Evolutionary conservation across 139 green algal genomes (phyloP).

Genomic region (Chlamydomonas schloesseri): DNA sequence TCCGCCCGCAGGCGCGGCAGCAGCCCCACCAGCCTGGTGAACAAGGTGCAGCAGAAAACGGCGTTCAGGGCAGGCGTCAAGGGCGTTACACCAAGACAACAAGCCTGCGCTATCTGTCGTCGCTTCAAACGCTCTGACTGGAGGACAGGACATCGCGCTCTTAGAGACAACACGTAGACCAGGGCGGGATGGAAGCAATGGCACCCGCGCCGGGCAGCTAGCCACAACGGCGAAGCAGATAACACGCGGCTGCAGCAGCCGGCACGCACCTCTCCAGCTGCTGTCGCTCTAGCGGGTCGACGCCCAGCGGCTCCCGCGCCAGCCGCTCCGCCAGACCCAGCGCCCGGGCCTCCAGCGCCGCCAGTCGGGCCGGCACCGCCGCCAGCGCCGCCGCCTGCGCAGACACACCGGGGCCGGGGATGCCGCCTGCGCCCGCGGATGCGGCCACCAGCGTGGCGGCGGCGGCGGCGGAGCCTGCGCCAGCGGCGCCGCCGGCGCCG

Average conservation of each 20-base stretch:
- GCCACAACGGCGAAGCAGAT: too few species aligned
- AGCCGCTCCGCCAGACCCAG: constrained; percentile 31
- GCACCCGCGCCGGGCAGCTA: too few species aligned
- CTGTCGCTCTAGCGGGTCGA: constrained; percentile 54
- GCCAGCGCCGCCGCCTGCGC: constrained; percentile 44
- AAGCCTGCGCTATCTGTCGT: too few species aligned
- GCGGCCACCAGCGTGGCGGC: not conserved
- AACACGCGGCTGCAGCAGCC: too few species aligned
- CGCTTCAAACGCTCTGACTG: too few species aligned
- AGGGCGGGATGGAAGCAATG: too few species aligned
- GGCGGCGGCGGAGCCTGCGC: not conserved
- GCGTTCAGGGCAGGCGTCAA: too few species aligned
- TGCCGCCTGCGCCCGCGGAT: not conserved
- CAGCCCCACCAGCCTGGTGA: constrained; percentile 7
- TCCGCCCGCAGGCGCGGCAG: constrained; percentile 1
- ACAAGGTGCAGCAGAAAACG: too few species aligned
- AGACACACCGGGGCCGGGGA: constrained; percentile 22
- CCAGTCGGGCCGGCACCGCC: not conserved
- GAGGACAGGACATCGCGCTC: too few species aligned
- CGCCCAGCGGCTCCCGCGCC: constrained; percentile 28
- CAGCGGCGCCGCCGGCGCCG: not conserved
- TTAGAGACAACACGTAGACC: too few species aligned
- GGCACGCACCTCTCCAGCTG: constrained; percentile 55
- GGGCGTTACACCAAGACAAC: too few species aligned
- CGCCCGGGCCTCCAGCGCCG: constrained; percentile 42